Evolutionary conservation across 495 filamentous ascomycete genomes (phyloP).

Genomic region (Aspergillus funiculosus): DNA sequence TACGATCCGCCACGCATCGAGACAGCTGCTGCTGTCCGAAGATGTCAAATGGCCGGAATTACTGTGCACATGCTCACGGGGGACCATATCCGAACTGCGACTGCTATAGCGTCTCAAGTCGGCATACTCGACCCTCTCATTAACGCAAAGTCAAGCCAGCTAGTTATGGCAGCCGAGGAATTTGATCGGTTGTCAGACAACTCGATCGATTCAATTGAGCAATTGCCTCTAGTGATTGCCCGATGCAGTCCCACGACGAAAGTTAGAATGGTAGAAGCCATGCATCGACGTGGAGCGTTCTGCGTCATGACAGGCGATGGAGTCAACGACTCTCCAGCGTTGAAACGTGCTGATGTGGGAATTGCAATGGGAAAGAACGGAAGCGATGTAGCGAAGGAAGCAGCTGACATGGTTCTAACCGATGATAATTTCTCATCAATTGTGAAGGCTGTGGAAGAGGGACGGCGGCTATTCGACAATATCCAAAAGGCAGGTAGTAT

Average conservation of each 20-base stretch:
- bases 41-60: conserved; percentile 59
- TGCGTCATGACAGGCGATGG: conserved; percentile 76
- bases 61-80: conserved; percentile 67
- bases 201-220: conserved; percentile 55
- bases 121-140: conserved; percentile 53
- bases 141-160: conserved; percentile 44
- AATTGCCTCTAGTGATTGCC: conserved; percentile 62
- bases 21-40: conserved; percentile 45
- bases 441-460: conserved; percentile 66
- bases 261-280: conserved; percentile 64
- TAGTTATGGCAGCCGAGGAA: conserved; percentile 57
- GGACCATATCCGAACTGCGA: conserved; percentile 57
- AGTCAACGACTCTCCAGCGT: conserved; percentile 77
- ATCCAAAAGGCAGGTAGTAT: conserved; percentile 59
- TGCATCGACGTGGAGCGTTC: conserved; percentile 59
- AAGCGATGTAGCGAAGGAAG: conserved; percentile 86
- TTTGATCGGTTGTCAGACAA: conserved; percentile 57
- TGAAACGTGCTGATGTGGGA: conserved; percentile 73
- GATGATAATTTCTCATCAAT: conserved; percentile 85
- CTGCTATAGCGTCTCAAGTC: conserved; percentile 57
- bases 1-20: conserved; percentile 68
- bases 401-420: conserved; percentile 79
- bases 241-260: conserved; percentile 66
- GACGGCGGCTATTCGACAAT: conserved; percentile 69
- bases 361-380: conserved; percentile 82